phyloP scores from a whole-genome alignment of 192 early-diverging fungal genomes.

The Pilaira anomala region DNA sequence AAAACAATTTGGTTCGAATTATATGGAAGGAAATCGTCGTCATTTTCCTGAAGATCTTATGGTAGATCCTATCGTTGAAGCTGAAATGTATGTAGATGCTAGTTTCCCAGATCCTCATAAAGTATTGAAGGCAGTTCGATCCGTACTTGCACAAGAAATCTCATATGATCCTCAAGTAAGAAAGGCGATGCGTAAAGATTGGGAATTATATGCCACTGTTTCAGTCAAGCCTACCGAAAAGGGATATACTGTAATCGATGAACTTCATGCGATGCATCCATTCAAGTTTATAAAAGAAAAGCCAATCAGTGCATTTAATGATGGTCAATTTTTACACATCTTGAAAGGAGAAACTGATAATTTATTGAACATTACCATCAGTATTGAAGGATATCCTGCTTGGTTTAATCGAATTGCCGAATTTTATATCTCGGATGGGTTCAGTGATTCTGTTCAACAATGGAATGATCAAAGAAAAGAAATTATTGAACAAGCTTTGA shows the following conservation, averaged over 20 bases:
- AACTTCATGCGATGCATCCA: constrained; percentile 67
- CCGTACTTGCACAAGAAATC: constrained; percentile 72
- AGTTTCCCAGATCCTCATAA: constrained; percentile 46
- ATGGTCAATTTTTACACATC: constrained; percentile 75
- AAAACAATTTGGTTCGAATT: constrained; percentile 60
- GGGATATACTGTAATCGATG: constrained; percentile 73
- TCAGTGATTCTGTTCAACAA: constrained; percentile 54
- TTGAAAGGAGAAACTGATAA: constrained; percentile 70
- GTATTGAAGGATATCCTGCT: constrained; percentile 41
- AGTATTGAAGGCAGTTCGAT: constrained; percentile 66
- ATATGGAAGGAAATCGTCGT: constrained; percentile 48
- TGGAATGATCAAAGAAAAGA: constrained; percentile 81
- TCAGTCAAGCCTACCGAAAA: constrained; percentile 78
- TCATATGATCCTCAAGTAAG: constrained; percentile 78
- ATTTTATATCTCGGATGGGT: constrained; percentile 56
- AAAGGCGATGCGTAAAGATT: constrained; percentile 70
- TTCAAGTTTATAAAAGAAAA: constrained; percentile 87
- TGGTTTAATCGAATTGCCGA: constrained; percentile 52
- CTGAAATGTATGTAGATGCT: constrained; percentile 45
- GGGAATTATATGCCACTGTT: constrained; percentile 64
- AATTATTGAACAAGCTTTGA: constrained; percentile 55
- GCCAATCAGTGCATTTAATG: constrained; percentile 64
- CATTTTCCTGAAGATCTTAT: constrained; percentile 61
- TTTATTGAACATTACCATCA: constrained; percentile 59
- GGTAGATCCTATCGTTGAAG: constrained; percentile 52